Percentiles rank a stretch among this genome's conserved stretches.
These are phyloP conservation scores for Lagerstroemia speciosa DNA, from an alignment of 345 rosid genomes.

Conservation along the genomic window DNA sequence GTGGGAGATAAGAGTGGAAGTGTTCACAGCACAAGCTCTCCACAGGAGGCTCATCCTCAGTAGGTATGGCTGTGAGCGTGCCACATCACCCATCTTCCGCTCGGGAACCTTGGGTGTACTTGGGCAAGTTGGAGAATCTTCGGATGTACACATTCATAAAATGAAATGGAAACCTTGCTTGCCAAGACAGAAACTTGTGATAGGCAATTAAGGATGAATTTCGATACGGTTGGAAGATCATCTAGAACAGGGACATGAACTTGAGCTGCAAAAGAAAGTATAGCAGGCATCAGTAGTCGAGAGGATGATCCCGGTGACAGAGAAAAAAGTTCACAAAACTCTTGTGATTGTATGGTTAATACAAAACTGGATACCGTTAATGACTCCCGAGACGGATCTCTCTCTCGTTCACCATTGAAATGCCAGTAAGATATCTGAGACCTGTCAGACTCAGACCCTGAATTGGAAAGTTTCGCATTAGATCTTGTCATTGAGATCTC, in stretches of 20 bases:
- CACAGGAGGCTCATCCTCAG: slow-evolving; percentile 8
- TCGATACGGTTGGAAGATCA: neutral
- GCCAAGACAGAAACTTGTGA: too few relatives aligned
- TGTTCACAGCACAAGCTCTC: slow-evolving; percentile 1
- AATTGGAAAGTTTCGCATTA: too few relatives aligned
- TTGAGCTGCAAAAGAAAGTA: neutral
- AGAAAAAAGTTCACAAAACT: neutral
- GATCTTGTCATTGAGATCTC: too few relatives aligned
- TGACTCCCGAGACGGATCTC: too few relatives aligned
- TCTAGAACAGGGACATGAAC: neutral
- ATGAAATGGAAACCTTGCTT: too few relatives aligned
- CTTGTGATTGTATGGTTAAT: neutral
- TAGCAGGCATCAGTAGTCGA: neutral
- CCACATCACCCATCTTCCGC: slow-evolving; percentile 3
- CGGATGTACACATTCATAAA: too few relatives aligned
- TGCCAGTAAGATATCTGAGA: too few relatives aligned
- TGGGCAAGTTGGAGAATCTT: neutral
- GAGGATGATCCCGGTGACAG: too few relatives aligned
- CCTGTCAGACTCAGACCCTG: too few relatives aligned
- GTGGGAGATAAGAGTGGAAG: slow-evolving; percentile 4
- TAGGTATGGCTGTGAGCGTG: neutral
- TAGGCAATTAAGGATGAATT: too few relatives aligned
- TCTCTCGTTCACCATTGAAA: too few relatives aligned
- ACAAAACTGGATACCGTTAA: too few relatives aligned
- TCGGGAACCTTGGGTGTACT: neutral